These are phyloP conservation scores for Epichloe coenophiala DNA, from an alignment of 2,329 filamentous ascomycete genomes.

Conservation along the genomic window DNA sequence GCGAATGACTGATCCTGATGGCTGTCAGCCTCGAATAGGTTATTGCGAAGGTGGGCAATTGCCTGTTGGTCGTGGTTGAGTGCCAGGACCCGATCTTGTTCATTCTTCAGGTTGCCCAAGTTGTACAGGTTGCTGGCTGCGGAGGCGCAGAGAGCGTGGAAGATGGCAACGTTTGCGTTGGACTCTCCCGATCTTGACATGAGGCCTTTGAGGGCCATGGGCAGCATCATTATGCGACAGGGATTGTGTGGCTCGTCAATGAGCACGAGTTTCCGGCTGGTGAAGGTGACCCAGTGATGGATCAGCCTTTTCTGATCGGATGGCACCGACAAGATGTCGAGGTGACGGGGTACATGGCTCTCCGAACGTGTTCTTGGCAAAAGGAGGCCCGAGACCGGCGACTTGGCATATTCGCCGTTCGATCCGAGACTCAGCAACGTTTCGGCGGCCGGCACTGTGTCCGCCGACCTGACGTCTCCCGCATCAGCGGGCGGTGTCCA, in stretches of 20 bases:
- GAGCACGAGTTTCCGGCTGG: slow-evolving; percentile 13
- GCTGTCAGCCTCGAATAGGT: slow-evolving; percentile 9
- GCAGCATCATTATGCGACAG: slow-evolving; percentile 14
- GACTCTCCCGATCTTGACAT: slow-evolving; percentile 8
- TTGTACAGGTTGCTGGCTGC: slow-evolving; percentile 27
- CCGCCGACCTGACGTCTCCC: not conserved
- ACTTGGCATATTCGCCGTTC: not conserved
- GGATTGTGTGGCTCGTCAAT: slow-evolving; percentile 13
- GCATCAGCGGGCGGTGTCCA: not conserved
- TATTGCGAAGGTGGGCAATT: slow-evolving; percentile 11
- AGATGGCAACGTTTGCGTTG: slow-evolving; percentile 11
- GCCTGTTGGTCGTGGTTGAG: slow-evolving; percentile 12
- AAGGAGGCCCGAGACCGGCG: not conserved
- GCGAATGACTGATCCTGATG: slow-evolving; percentile 21
- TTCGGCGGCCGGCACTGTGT: not conserved
- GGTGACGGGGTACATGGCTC: slow-evolving; percentile 3
- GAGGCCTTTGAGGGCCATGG: slow-evolving; percentile 13
- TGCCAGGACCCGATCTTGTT: slow-evolving; percentile 10
- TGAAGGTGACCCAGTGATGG: slow-evolving; percentile 15
- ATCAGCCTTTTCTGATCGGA: slow-evolving; percentile 11
- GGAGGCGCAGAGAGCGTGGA: slow-evolving; percentile 20
- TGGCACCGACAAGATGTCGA: slow-evolving; percentile 10
- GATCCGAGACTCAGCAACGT: not conserved
- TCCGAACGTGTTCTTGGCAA: not conserved
- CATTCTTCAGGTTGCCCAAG: slow-evolving; percentile 16